A percentile compares a stretch with the other conserved stretches of the same genome.
These are phyloP conservation scores for Penicillium maclennaniae DNA, from an alignment of 495 filamentous ascomycete species.

Conservation along the genomic window DNA sequence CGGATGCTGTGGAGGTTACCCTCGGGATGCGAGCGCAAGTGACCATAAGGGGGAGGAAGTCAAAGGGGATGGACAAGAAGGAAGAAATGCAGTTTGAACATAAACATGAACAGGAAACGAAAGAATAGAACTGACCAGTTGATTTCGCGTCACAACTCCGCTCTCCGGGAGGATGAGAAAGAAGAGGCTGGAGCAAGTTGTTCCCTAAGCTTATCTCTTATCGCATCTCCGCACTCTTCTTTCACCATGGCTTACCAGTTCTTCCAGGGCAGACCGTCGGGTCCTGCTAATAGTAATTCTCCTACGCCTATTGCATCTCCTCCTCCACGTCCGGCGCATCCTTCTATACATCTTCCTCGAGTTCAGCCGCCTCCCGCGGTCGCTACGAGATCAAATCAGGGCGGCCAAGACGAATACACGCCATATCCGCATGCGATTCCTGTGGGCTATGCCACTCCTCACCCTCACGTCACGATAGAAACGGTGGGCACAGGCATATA, in stretches of 20 bases:
- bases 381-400: constrained; percentile 24
- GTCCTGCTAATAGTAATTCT: constrained; percentile 9
- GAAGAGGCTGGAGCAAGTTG: constrained; percentile 21
- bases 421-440: constrained; percentile 33
- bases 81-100: neutral
- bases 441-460: constrained; percentile 30
- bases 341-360: constrained; percentile 34
- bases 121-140: constrained; percentile 11
- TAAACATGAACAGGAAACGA: neutral
- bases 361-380: constrained; percentile 23
- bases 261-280: constrained; percentile 31
- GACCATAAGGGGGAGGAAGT: neutral
- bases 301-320: constrained; percentile 29
- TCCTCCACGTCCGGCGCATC: constrained; percentile 13
- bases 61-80: neutral
- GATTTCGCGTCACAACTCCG: constrained; percentile 10
- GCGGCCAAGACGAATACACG: constrained; percentile 27
- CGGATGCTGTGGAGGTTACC: neutral
- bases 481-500: constrained; percentile 59
- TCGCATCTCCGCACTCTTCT: constrained; percentile 40
- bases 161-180: neutral
- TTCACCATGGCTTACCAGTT: constrained; percentile 41
- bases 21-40: neutral
- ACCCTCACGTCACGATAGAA: constrained; percentile 52
- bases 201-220: constrained; percentile 35